These are phyloP conservation scores for Globisporangium spinosum DNA, from an alignment of 352 stramenopile genomes.

Conservation along the genomic window DNA sequence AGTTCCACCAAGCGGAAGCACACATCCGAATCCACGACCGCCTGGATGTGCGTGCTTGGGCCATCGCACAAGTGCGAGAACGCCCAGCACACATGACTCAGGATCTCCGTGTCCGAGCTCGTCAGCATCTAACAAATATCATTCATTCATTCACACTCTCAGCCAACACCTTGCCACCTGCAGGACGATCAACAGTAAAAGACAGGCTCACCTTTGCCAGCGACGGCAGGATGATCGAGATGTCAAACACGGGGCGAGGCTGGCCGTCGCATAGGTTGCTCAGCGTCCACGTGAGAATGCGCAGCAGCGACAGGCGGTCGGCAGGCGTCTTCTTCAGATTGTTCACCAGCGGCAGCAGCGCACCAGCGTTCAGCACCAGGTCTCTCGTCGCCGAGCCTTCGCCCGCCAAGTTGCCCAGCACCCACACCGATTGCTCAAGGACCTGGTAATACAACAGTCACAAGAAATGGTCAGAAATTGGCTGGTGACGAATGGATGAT, in stretches of 20 bases:
- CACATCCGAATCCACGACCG: slow-evolving; percentile 89
- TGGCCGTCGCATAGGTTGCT: slow-evolving; percentile 92
- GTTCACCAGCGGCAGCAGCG: slow-evolving; percentile 80
- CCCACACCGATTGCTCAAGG: slow-evolving; percentile 92
- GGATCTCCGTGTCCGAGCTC: slow-evolving; percentile 93
- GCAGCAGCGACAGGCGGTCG: slow-evolving; percentile 80
- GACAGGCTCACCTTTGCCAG: slow-evolving; percentile 50
- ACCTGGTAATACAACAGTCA: slow-evolving; percentile 38
- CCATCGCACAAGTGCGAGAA: slow-evolving; percentile 97
- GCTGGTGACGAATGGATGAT: slow-evolving; percentile 5
- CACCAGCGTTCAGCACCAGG: slow-evolving; percentile 82
- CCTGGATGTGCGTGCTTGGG: slow-evolving; percentile 94
- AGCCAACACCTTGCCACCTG: neutral
- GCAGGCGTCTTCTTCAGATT: slow-evolving; percentile 88
- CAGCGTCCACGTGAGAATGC: slow-evolving; percentile 91
- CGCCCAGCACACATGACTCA: slow-evolving; percentile 94
- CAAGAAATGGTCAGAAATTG: neutral
- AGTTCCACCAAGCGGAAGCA: slow-evolving; percentile 93
- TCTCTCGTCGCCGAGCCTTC: slow-evolving; percentile 88
- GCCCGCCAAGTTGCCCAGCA: slow-evolving; percentile 90
- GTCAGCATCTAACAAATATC: slow-evolving; percentile 87
- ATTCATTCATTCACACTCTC: neutral
- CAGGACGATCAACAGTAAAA: neutral
- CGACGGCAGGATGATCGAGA: slow-evolving; percentile 85
- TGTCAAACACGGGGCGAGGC: slow-evolving; percentile 86